Evolutionary conservation across 345 rosid genomes (phyloP), one percentile per base, ranked within the genome.

Genomic region (Eucalyptus curtisii): DNA sequence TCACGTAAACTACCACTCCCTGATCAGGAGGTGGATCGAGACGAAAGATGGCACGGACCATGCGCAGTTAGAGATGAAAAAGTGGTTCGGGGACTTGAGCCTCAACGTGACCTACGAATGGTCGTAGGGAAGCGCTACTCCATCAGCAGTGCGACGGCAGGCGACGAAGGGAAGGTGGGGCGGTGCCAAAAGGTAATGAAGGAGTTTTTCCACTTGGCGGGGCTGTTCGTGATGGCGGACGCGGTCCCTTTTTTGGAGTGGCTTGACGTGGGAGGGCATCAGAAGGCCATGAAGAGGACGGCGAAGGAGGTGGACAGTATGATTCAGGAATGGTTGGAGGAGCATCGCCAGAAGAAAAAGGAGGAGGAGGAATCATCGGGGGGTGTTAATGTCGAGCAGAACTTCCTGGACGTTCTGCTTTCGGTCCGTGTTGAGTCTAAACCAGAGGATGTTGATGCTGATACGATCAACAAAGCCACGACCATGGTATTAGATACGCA

Each of bases 351-450:
- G 59, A 88, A 82, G 37, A 84, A 52, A 52, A 52, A 40, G 48
- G 24, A 49, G 87, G 66, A 86, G 59, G 37, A 45, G 44, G 49
- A 27, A 13, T 33, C 52, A 48, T 47, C n/a, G 15, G 86, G 24
- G 5, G 50, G 52, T 22, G 20, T 8, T 25, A 31, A 61, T 4
- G 68, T 42, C 7, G 86, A 57, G 49, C 85, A 89, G 52, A 92
- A 88, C 30, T 88, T 91, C 88, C 90, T 92, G 93, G 91, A 87
- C 86, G 87, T 93, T 49, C 86, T 93, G 93, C 86, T 92, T 3
- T 81, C 92, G 25, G 22, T 49, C 68, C 84, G 89, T 2, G 64
- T 55, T 8, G 89, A 71, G 17, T 45, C 25, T 6, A 45, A 19
- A 5, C 25, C 66, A 7, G 49, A 57, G 1, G 88, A 42, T 50